Base-by-base conservation (phyloP, 306 rosid species). In the Rosa rugosa region DNA sequence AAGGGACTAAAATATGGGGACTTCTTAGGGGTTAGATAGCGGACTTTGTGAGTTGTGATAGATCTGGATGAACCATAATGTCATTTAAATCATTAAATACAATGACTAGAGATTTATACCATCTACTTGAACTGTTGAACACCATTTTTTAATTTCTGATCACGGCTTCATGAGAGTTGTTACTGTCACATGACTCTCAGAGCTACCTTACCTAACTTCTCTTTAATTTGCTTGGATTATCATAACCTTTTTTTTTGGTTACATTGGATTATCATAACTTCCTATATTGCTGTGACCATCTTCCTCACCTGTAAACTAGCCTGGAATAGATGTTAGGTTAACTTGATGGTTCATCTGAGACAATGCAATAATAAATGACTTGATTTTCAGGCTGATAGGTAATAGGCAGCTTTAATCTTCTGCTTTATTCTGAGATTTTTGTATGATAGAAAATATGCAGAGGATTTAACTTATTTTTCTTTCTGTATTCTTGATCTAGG, bases 251-350 rank as follows among this genome's bases (percentile, higher is more conserved):
- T n/a, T n/a, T n/a, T n/a, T n/a, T n/a, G n/a, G n/a, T n/a, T n/a
- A n/a, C n/a, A n/a, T 14, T 65, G 63, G 22, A 8, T 66, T 22
- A 44, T 63, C 17, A 31, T 49, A 71, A 47, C 45, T 57, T 9
- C 57, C 38, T 70, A 22, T 45, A 31, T 13, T 31, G 75, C 57
- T 70, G 74, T 25, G 27, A 25, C 74, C 50, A 22, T 22, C 51
- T 51, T 22, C 62, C 91, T 84, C 88, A 81, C 85, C 84, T 86
- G 84, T 87, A 78, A 63, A 31, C 9, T 31, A 13, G 65, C 13
- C 65, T 11, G n/a, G 25, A 60, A 25, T 54, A 17, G 3, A 54
- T 18, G 60, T 1, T 20, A 56, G 63, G 2, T 44, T 44, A 31
- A 31, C n/a, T 51, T 63, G 31, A 63, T 63, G 41, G 45, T 36